phyloP scores from a whole-genome alignment of 176 grass and related monocot species.

The Avena sativa region DNA sequence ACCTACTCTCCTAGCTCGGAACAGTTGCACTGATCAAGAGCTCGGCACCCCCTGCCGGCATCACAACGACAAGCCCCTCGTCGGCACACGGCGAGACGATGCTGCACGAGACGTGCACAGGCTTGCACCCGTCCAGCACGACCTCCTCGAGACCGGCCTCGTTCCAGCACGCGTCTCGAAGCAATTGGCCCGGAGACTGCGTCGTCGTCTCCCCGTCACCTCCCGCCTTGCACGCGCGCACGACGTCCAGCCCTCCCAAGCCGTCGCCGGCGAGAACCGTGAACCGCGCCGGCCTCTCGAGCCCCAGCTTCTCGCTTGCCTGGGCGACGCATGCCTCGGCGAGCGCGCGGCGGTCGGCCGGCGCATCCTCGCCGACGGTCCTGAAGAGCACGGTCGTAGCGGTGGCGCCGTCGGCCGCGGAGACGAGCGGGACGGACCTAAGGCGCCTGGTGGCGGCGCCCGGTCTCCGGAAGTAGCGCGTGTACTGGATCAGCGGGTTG shows the following conservation, averaged over 20 bases:
- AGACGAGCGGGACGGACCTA: conserved; percentile 44
- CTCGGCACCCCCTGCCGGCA: conserved; percentile 38
- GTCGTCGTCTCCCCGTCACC: neutral
- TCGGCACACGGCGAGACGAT: conserved; percentile 40
- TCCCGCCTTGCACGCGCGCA: neutral
- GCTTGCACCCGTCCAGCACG: conserved; percentile 54
- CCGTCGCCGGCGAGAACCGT: conserved; percentile 45
- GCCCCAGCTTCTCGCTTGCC: conserved; percentile 31
- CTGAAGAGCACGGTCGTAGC: conserved; percentile 58
- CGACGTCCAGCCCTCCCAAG: conserved; percentile 36
- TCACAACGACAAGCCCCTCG: conserved; percentile 58
- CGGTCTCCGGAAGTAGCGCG: conserved; percentile 56
- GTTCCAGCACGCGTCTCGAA: conserved; percentile 45
- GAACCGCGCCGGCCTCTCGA: conserved; percentile 21
- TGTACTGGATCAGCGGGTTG: conserved; percentile 54
- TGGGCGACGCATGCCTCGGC: conserved; percentile 52
- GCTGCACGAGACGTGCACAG: conserved; percentile 50
- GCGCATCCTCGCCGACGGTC: neutral
- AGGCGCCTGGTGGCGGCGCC: conserved; percentile 36
- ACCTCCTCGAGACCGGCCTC: conserved; percentile 67
- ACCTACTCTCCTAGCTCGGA: conserved; percentile 2
- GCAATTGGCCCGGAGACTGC: neutral
- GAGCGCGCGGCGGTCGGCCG: conserved; percentile 30
- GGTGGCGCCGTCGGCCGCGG: neutral
- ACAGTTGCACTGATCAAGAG: conserved; percentile 53